Conservation (phyloP, 495 filamentous ascomycete genomes). For the Aspergillus hancockii region DNA sequence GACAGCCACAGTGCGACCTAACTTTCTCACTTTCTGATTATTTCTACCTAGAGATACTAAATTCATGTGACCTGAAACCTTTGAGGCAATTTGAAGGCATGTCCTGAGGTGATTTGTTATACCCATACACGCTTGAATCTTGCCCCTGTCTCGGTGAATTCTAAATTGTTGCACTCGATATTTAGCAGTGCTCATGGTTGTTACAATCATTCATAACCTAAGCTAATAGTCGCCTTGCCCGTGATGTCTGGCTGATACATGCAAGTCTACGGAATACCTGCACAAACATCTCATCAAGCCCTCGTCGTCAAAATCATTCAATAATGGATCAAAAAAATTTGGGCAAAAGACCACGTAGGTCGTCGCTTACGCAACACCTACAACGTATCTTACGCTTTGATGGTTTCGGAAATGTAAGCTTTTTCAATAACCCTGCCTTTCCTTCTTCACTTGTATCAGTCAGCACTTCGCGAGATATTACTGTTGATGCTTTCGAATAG, state of each 20-base stretch:
- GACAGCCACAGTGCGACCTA: neutral
- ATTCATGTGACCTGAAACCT: neutral
- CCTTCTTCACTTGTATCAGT: neutral
- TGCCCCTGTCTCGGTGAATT: neutral
- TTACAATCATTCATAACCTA: no score
- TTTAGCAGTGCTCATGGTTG: neutral
- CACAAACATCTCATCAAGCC: neutral
- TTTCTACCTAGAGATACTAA: neutral
- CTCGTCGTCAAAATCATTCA: neutral
- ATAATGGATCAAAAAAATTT: slow-evolving; percentile 21
- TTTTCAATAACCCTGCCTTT: neutral
- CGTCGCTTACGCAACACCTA: slow-evolving; percentile 38
- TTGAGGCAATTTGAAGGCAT: neutral
- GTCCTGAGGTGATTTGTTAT: neutral
- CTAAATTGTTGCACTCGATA: neutral
- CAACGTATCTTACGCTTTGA: slow-evolving; percentile 37
- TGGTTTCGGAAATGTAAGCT: slow-evolving; percentile 29
- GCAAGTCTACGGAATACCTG: neutral
- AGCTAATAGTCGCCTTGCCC: neutral
- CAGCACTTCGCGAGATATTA: neutral
- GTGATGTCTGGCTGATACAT: slow-evolving; percentile 11
- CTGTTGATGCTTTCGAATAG: slow-evolving; percentile 25
- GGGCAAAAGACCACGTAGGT: slow-evolving; percentile 30
- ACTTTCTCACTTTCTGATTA: neutral
- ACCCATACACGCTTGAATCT: neutral